A percentile compares a stretch with the other conserved stretches of the same genome.
These are phyloP conservation scores for Annulohypoxylon bovei DNA, from an alignment of 495 filamentous ascomycete species.

Conservation along the genomic window DNA sequence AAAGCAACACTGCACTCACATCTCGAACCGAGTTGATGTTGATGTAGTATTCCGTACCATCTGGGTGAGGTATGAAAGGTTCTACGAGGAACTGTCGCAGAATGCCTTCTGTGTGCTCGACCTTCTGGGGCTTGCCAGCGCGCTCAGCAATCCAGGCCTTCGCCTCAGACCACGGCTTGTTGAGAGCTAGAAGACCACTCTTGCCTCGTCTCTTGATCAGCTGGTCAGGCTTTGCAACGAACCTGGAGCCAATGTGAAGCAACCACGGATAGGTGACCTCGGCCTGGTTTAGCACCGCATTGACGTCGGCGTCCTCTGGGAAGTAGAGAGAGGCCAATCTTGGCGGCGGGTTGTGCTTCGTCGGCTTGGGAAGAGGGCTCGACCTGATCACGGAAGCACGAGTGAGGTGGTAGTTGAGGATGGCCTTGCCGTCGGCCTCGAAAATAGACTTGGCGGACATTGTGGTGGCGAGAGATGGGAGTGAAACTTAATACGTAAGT, in stretches of 20 bases:
- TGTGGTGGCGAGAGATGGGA: slow-evolving; percentile 52
- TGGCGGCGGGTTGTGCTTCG: slow-evolving; percentile 91
- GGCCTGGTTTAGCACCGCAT: slow-evolving; percentile 91
- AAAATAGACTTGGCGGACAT: slow-evolving; percentile 99
- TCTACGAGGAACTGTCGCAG: slow-evolving; percentile 97
- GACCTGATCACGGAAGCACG: slow-evolving; percentile 98
- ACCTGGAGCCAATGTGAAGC: slow-evolving; percentile 79
- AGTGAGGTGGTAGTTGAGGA: slow-evolving; percentile 99
- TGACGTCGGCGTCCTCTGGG: slow-evolving; percentile 83
- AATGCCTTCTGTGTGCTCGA: slow-evolving; percentile 89
- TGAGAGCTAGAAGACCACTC: slow-evolving; percentile 94
- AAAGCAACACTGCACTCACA: slow-evolving; percentile 64
- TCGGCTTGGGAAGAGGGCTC: slow-evolving; percentile 83
- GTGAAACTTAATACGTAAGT: slow-evolving; percentile 37
- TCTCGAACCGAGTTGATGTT: slow-evolving; percentile 93
- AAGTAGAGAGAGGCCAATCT: slow-evolving; percentile 94
- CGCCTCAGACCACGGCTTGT: slow-evolving; percentile 96
- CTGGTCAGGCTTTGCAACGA: slow-evolving; percentile 99
- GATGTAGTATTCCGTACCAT: slow-evolving; percentile 97
- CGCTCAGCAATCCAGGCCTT: slow-evolving; percentile 91
- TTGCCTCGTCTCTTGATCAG: slow-evolving; percentile 99
- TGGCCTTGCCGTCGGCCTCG: slow-evolving; percentile 99
- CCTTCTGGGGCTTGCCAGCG: slow-evolving; percentile 89
- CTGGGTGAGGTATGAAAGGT: slow-evolving; percentile 95
- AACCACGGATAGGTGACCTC: slow-evolving; percentile 97